phyloP scores from a whole-genome alignment of 495 filamentous ascomycete genomes.

The Annulohypoxylon moriforme region DNA sequence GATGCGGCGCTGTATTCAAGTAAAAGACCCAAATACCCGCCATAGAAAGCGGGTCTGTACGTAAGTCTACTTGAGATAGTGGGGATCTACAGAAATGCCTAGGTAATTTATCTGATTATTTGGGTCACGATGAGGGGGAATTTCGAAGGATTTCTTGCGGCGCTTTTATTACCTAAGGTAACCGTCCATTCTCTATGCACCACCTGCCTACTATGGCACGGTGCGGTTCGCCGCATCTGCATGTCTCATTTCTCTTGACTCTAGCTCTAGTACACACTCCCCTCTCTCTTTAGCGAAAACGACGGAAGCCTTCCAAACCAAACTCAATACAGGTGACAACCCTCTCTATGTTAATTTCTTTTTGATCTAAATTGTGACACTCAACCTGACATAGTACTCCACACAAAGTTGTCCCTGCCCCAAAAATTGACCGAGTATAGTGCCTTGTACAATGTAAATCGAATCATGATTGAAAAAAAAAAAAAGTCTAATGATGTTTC shows the following conservation, averaged over 20 bases:
- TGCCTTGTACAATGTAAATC: conserved; percentile 8
- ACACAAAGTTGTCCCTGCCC: neutral
- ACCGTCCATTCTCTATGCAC: neutral
- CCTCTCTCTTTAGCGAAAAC: neutral
- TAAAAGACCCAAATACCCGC: neutral
- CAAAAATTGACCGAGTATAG: neutral
- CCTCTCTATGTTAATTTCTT: conserved; percentile 6
- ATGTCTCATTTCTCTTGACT: neutral
- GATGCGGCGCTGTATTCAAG: neutral
- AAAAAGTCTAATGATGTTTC: neutral
- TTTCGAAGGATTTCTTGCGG: conserved; percentile 1
- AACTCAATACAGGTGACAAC: neutral
- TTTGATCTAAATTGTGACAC: conserved; percentile 10
- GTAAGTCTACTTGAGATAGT: neutral
- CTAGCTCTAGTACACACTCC: neutral
- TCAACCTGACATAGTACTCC: conserved; percentile 9
- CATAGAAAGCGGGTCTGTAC: neutral
- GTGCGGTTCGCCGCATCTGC: neutral
- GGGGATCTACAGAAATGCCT: neutral
- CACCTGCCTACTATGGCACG: neutral
- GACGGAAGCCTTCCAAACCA: neutral
- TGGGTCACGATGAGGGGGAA: conserved; percentile 6
- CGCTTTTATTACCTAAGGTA: conserved; percentile 7
- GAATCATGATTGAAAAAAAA: neutral
- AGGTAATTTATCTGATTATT: neutral